phyloP scores from a whole-genome alignment of 495 filamentous ascomycete genomes.

The Darksidea phi region DNA sequence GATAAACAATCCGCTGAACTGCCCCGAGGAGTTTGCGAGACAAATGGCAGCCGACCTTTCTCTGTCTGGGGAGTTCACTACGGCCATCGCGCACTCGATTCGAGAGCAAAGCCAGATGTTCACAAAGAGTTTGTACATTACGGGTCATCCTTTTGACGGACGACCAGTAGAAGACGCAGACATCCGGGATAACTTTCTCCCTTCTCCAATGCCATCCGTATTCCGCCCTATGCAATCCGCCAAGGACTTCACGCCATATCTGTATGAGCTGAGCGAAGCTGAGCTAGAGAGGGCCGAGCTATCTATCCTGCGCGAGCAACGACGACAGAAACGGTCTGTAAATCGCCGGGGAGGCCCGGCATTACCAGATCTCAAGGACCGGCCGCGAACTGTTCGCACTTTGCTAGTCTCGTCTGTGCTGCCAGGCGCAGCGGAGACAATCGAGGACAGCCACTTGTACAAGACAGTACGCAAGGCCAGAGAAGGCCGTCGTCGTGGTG shows the following conservation, averaged over 20 bases:
- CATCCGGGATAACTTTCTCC: conserved; percentile 77
- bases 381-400: conserved; percentile 85
- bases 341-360: conserved; percentile 93
- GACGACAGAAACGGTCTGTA: conserved; percentile 90
- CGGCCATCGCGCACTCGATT: conserved; percentile 94
- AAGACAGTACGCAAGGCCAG: conserved; percentile 63
- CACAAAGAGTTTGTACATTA: conserved; percentile 86
- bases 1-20: conserved; percentile 90
- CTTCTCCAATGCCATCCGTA: conserved; percentile 74
- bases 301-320: conserved; percentile 87
- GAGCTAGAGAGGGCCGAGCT: conserved; percentile 89
- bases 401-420: conserved; percentile 86
- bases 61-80: conserved; percentile 92
- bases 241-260: conserved; percentile 87
- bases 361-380: conserved; percentile 91
- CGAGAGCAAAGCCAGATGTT: conserved; percentile 94
- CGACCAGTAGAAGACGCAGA: conserved; percentile 90
- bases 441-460: conserved; percentile 84
- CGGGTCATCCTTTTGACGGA: conserved; percentile 92
- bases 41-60: conserved; percentile 89
- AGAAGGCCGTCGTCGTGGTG: conserved; percentile 51
- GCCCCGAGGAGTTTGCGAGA: conserved; percentile 87
- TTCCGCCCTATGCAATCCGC: conserved; percentile 87
- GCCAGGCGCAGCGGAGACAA: conserved; percentile 73
- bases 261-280: conserved; percentile 86